Percentiles rank a stretch among this genome's conserved stretches.
These are phyloP conservation scores for Huiozyma sinensis DNA, from an alignment of 805 yeast species.

Conservation along the genomic window DNA sequence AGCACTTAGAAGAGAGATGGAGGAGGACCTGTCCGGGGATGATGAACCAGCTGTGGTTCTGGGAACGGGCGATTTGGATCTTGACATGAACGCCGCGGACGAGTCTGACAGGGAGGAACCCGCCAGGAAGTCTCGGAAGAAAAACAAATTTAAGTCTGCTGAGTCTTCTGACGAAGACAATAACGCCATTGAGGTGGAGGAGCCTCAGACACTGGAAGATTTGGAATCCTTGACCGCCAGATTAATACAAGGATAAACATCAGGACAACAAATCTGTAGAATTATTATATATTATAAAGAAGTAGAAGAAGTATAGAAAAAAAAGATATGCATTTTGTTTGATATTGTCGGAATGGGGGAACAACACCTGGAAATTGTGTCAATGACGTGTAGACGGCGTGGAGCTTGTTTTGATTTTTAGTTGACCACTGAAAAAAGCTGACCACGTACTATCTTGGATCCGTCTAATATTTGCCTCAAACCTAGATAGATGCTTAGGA, in stretches of 20 bases:
- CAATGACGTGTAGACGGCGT: neutral
- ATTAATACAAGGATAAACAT: constrained; percentile 20
- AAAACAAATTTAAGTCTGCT: constrained; percentile 4
- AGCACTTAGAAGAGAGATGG: constrained; percentile 45
- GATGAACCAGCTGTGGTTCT: constrained; percentile 23
- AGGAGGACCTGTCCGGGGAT: constrained; percentile 21
- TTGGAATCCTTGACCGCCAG: constrained; percentile 74
- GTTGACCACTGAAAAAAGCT: constrained; percentile 6
- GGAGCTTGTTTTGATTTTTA: neutral
- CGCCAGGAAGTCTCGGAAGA: constrained; percentile 24
- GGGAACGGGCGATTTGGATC: constrained; percentile 28
- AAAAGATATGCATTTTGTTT: neutral
- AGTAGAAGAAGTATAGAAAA: neutral
- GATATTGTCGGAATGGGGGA: no score
- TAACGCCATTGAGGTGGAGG: constrained; percentile 61
- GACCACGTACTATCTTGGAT: constrained; percentile 24
- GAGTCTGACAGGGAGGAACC: constrained; percentile 14
- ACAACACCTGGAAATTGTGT: neutral
- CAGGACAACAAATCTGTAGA: neutral
- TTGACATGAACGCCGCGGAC: constrained; percentile 33
- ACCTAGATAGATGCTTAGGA: constrained; percentile 5
- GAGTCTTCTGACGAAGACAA: constrained; percentile 24
- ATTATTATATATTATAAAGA: neutral
- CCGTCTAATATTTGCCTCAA: constrained; percentile 14
- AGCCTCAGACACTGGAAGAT: constrained; percentile 87